These are phyloP conservation scores for Talaromyces sp. DNA, from an alignment of 2,329 filamentous ascomycete species.

Conservation along the genomic window DNA sequence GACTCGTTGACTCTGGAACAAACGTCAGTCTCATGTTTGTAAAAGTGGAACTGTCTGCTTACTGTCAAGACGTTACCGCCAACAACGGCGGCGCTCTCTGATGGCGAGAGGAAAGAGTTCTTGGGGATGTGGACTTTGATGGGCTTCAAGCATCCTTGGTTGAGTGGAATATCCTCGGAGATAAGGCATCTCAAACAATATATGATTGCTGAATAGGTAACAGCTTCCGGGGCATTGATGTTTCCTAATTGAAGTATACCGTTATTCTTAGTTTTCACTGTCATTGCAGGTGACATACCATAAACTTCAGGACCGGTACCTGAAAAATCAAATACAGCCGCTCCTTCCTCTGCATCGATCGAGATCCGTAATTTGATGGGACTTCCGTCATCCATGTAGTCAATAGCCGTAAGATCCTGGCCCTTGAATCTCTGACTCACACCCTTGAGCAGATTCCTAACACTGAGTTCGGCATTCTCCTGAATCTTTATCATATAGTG, in stretches of 20 bases:
- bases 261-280: not conserved
- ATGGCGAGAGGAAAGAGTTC: conserved; percentile 67
- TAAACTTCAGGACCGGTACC: conserved; percentile 76
- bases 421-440: conserved; percentile 64
- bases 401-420: conserved; percentile 62
- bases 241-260: conserved; percentile 47
- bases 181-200: conserved; percentile 75
- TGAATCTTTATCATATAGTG: conserved; percentile 79
- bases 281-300: conserved; percentile 41
- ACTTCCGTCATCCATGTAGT: conserved; percentile 82
- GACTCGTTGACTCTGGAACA: conserved; percentile 58
- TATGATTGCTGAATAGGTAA: conserved; percentile 76
- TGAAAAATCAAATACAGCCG: conserved; percentile 69
- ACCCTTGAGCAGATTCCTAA: conserved; percentile 64
- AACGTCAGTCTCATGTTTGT: not conserved
- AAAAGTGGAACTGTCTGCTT: conserved; percentile 12
- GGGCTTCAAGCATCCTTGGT: conserved; percentile 74
- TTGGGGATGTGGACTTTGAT: conserved; percentile 68
- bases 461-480: conserved; percentile 68
- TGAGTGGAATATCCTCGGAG: conserved; percentile 72
- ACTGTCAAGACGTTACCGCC: conserved; percentile 73
- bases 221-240: conserved; percentile 71
- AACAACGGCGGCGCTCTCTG: conserved; percentile 68
- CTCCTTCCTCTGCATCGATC: conserved; percentile 66
- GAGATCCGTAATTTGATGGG: conserved; percentile 68